These are phyloP conservation scores for Berberis thunbergii DNA, from an alignment of 164 flowering plant species.

Conservation along the genomic window DNA sequence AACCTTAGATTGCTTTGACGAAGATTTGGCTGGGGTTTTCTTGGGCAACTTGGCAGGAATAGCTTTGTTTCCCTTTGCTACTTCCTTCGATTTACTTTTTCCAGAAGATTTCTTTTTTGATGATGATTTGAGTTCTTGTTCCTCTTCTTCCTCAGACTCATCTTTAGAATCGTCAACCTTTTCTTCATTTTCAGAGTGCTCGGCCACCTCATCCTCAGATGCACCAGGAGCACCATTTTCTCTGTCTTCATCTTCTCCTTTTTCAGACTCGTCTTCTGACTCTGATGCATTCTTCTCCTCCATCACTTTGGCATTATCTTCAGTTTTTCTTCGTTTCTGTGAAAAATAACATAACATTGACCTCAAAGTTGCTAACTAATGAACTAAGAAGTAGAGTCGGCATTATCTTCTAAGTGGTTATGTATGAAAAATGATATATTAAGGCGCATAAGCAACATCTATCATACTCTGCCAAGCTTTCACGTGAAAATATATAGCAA, in stretches of 20 bases:
- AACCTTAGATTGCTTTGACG: slow-evolving; percentile 33
- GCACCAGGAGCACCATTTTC: slow-evolving; percentile 48
- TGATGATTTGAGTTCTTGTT: slow-evolving; percentile 31
- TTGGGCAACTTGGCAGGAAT: slow-evolving; percentile 30
- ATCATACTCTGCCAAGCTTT: too few relatives aligned
- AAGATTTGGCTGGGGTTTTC: slow-evolving; percentile 7
- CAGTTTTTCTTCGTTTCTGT: slow-evolving; percentile 42
- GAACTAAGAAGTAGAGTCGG: background rate
- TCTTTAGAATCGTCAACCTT: slow-evolving; percentile 40
- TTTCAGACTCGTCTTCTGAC: slow-evolving; percentile 57
- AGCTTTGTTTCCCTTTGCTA: slow-evolving; percentile 23
- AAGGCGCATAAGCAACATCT: too few relatives aligned
- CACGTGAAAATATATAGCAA: too few relatives aligned
- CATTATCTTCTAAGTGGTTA: background rate
- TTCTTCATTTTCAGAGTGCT: slow-evolving; percentile 56
- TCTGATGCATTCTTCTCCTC: slow-evolving; percentile 33
- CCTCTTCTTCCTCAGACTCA: slow-evolving; percentile 40
- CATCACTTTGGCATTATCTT: slow-evolving; percentile 25
- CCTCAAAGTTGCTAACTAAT: background rate
- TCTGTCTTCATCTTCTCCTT: slow-evolving; percentile 40
- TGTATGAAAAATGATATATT: too few relatives aligned
- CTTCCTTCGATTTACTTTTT: slow-evolving; percentile 36
- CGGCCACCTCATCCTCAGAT: slow-evolving; percentile 54
- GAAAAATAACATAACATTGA: background rate
- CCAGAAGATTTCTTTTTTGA: slow-evolving; percentile 38